These are phyloP conservation scores for Clarireedia monteithiana DNA, from an alignment of 2,329 filamentous ascomycete genomes.

Conservation along the genomic window DNA sequence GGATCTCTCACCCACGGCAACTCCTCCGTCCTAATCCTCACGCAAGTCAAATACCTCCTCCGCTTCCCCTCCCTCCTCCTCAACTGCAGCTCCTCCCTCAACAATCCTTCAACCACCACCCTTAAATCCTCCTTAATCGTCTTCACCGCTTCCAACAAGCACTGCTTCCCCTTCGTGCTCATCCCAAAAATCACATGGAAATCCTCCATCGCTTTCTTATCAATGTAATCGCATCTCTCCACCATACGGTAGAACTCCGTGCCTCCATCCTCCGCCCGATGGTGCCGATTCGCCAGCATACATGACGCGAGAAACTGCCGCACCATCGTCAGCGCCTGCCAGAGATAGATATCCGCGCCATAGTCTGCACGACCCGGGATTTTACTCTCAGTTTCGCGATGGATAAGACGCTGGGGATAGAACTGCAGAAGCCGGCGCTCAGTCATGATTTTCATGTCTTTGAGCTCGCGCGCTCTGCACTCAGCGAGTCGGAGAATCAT, in stretches of 20 bases:
- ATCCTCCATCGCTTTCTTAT: background rate
- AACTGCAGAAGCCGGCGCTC: conserved; percentile 19
- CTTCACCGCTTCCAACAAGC: conserved; percentile 1
- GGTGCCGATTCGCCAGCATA: conserved; percentile 14
- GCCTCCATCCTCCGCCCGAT: conserved; percentile 23
- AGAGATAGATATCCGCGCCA: conserved; percentile 25
- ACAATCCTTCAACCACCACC: conserved; percentile 1
- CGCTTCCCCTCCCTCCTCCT: background rate
- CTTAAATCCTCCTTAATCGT: conserved; percentile 5
- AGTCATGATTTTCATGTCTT: conserved; percentile 17
- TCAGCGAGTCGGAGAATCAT: conserved; percentile 14
- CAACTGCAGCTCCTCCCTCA: conserved; percentile 1
- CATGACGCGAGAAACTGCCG: conserved; percentile 18
- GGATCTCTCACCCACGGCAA: conserved; percentile 43
- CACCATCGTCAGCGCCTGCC: conserved; percentile 20
- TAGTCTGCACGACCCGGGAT: conserved; percentile 23
- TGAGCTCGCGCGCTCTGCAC: conserved; percentile 18
- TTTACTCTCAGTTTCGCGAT: conserved; percentile 4
- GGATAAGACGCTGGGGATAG: conserved; percentile 20
- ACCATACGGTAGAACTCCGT: conserved; percentile 21
- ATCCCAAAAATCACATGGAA: conserved; percentile 7
- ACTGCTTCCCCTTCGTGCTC: conserved; percentile 7
- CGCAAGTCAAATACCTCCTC: conserved; percentile 6
- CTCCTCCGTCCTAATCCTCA: conserved; percentile 48
- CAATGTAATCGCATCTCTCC: conserved; percentile 15